These are phyloP conservation scores for Murraya paniculata DNA, from an alignment of 345 rosid species.

Conservation along the genomic window DNA sequence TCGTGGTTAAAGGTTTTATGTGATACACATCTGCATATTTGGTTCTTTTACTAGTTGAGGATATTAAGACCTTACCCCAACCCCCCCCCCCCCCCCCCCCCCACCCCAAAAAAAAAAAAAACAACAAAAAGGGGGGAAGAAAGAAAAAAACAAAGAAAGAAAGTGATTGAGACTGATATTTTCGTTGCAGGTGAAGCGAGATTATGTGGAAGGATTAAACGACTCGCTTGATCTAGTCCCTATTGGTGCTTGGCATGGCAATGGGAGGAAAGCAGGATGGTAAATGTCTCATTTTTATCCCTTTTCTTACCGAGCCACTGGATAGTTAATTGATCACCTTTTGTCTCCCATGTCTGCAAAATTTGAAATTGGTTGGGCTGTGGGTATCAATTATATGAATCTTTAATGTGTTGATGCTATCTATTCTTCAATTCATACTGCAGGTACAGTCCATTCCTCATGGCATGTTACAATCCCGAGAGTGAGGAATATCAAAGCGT, in stretches of 20 bases:
- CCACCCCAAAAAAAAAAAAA: too few species aligned
- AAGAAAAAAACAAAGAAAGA: background rate
- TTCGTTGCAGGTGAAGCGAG: slow-evolving; percentile 73
- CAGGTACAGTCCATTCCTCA: slow-evolving; percentile 94
- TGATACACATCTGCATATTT: background rate
- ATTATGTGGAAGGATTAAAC: slow-evolving; percentile 72
- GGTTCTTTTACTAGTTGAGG: background rate
- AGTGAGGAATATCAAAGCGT: slow-evolving; percentile 79
- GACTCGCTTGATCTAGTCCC: slow-evolving; percentile 93
- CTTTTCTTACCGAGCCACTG: background rate
- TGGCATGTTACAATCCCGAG: slow-evolving; percentile 88
- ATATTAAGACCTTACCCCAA: too few species aligned
- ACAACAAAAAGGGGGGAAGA: too few species aligned
- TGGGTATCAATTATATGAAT: background rate
- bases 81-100: too few species aligned
- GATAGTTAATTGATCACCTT: background rate
- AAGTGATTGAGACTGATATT: slow-evolving; percentile 7
- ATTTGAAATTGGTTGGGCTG: background rate
- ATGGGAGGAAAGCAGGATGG: slow-evolving; percentile 97
- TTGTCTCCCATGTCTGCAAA: background rate
- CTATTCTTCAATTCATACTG: background rate
- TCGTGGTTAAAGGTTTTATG: slow-evolving; percentile 79
- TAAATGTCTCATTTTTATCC: slow-evolving; percentile 21
- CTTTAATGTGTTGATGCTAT: background rate
- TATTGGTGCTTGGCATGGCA: slow-evolving; percentile 95